Conservation (phyloP, 2,329 filamentous ascomycete genomes). For the Teratosphaeria gauchensis region DNA sequence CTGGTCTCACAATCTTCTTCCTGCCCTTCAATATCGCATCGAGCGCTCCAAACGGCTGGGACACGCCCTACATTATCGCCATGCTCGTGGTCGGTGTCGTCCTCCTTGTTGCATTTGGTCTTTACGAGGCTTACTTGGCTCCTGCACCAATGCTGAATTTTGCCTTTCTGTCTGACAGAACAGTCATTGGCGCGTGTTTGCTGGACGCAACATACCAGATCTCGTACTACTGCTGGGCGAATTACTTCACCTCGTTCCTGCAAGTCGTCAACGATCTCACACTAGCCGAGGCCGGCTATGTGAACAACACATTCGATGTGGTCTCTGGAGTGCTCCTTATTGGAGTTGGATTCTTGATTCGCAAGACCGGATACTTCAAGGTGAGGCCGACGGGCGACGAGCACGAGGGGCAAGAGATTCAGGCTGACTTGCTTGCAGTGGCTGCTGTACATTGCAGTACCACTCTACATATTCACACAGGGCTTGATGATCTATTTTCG, state of each 20-base stretch:
- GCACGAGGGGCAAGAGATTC: background rate
- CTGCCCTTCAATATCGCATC: conserved; percentile 53
- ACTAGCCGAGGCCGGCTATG: conserved; percentile 24
- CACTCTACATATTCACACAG: conserved; percentile 22
- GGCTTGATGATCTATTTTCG: conserved; percentile 29
- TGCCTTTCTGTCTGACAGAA: conserved; percentile 40
- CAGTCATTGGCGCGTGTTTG: conserved; percentile 39
- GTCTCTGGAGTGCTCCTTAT: conserved; percentile 35
- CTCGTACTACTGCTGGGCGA: conserved; percentile 34
- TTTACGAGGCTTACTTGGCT: conserved; percentile 51
- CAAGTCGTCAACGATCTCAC: conserved; percentile 38
- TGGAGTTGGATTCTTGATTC: conserved; percentile 38
- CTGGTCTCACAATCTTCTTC: conserved; percentile 53
- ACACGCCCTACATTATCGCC: conserved; percentile 30
- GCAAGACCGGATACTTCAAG: conserved; percentile 40
- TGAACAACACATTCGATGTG: conserved; percentile 26
- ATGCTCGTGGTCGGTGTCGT: conserved; percentile 26
- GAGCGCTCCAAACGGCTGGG: conserved; percentile 26
- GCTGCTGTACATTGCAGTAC: conserved; percentile 22
- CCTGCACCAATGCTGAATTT: conserved; percentile 49
- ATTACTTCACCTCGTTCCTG: conserved; percentile 36
- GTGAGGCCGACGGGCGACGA: conserved; percentile 24
- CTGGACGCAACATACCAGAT: conserved; percentile 34
- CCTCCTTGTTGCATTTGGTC: conserved; percentile 35
- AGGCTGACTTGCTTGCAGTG: background rate